Evolutionary conservation across 2,329 filamentous ascomycete genomes (phyloP), one percentile per base, ranked within the genome.

Genomic region (Teratosphaeria epicoccoides): DNA sequence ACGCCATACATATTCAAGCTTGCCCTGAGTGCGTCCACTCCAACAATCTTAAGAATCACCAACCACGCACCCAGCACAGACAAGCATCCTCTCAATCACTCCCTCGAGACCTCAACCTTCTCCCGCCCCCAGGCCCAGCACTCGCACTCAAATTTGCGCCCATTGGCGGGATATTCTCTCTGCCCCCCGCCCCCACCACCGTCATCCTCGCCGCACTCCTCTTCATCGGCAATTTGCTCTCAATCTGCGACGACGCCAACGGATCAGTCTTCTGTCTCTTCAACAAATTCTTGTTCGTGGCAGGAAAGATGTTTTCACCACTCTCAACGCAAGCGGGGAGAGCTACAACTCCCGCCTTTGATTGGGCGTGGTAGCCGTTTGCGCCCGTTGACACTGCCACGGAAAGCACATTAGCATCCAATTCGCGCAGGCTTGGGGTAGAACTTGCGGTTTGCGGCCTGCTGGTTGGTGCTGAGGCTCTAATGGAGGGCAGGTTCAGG

Each of bases 381-480:
- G 33, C 43, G 43, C 43, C 23, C 6, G 29, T 37, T 37, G 33
- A 23, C 14, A 40, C 24, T 33, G 25, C 24, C 9, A 44, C 43
- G 17, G 22, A n/a, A 47, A 69, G 61, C 52, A 63, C 61, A 49
- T 76, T 76, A 68, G 73, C 67, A 58, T 76, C 73, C n/a, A 76
- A 64, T 57, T 76, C 73, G 49, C 73, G 68, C 17, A 76, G 64
- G 50, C 53, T 56, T 46, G 56, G 56, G 43, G 60, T 52, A 49
- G 55, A 61, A 59, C 60, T 59, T 56, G 63, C 58, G 33, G 60
- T 62, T 44, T 54, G 53, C 10, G 58, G 59, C n/a, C 61, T 57
- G 24, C 43, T 33, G 11, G 51, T 55, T 4, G 61, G 61, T 11
- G 59, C 62, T 7, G 62, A 59, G 9, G 57, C 55, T 10, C 55